A percentile compares a stretch with the other conserved stretches of the same genome.
Conservation (phyloP, 148 eudicot genomes). For the Arbutus unedo region DNA sequence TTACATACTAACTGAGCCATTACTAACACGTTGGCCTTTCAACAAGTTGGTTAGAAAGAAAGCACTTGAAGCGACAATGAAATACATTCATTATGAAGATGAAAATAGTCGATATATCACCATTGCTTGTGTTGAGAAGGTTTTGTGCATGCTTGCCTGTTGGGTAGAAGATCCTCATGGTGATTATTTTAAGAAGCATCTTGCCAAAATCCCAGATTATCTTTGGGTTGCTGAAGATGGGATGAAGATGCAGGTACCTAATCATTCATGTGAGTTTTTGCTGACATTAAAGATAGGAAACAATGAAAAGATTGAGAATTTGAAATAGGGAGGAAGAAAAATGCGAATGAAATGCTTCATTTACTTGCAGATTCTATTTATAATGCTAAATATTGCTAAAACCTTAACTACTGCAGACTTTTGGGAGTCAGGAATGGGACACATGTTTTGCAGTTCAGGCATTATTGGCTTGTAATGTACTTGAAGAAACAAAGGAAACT, state of each 20-base stretch:
- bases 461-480: constrained; percentile 25
- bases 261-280: neutral
- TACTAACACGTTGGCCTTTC: constrained; percentile 22
- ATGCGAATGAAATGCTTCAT: neutral
- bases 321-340: neutral
- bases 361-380: neutral
- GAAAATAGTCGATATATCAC: constrained; percentile 26
- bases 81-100: constrained; percentile 22
- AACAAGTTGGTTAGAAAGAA: constrained; percentile 20
- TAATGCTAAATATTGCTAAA: neutral
- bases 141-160: constrained; percentile 29
- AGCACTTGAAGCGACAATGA: constrained; percentile 15
- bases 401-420: constrained; percentile 23
- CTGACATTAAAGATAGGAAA: neutral
- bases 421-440: constrained; percentile 40
- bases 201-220: constrained; percentile 40
- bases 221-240: constrained; percentile 49
- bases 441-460: constrained; percentile 37
- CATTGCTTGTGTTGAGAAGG: constrained; percentile 21
- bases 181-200: constrained; percentile 39
- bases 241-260: constrained; percentile 41
- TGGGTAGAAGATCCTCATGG: constrained; percentile 40
- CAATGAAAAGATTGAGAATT: neutral
- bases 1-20: constrained; percentile 17
- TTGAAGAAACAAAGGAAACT: constrained; percentile 22